Percentiles rank a stretch among this genome's conserved stretches.
Conservation (phyloP, 352 stramenopile genomes). For the Phytophthora quininea region DNA sequence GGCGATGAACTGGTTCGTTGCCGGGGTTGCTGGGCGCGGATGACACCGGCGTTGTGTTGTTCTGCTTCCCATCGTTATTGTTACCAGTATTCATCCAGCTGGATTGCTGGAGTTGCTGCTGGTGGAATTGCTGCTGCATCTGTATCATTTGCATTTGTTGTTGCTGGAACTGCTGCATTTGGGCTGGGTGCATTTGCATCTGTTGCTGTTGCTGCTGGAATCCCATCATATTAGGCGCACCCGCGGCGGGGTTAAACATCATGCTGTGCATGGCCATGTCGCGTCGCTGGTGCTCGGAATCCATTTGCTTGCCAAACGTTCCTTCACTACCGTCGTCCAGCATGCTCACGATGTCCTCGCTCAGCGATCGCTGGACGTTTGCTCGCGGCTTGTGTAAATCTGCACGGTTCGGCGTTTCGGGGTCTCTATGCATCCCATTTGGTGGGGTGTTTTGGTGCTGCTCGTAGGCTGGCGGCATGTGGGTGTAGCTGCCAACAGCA, state of each 20-base stretch:
- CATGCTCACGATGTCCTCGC: conserved; percentile 83
- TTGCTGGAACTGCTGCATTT: conserved; percentile 16
- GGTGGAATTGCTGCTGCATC: conserved; percentile 29
- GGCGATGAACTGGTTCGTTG: conserved; percentile 17
- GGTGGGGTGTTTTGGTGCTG: conserved; percentile 29
- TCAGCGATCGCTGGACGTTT: conserved; percentile 63
- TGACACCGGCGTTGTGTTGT: conserved; percentile 24
- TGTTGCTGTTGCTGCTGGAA: conserved; percentile 36
- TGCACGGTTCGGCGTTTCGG: conserved; percentile 12
- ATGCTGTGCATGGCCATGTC: conserved; percentile 30
- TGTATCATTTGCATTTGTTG: conserved; percentile 13
- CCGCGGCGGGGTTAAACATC: conserved; percentile 14
- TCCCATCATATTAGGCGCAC: conserved; percentile 12
- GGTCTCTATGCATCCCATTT: conserved; percentile 9
- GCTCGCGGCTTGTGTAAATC: conserved; percentile 36
- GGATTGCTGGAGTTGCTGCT: conserved; percentile 48
- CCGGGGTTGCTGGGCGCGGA: conserved; percentile 24
- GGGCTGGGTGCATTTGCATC: conserved; percentile 24
- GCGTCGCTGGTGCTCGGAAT: conserved; percentile 16
- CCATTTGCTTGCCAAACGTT: conserved; percentile 38
- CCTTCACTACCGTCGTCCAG: conserved; percentile 60
- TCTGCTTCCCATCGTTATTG: conserved; percentile 22
- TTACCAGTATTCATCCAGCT: conserved; percentile 43
- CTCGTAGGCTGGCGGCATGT: conserved; percentile 10
- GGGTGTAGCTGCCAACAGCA: conserved; percentile 12